A percentile compares a stretch with the other conserved stretches of the same genome.
These are phyloP conservation scores for Priceomyces medius DNA, from an alignment of 805 yeast genomes.

Conservation along the genomic window DNA sequence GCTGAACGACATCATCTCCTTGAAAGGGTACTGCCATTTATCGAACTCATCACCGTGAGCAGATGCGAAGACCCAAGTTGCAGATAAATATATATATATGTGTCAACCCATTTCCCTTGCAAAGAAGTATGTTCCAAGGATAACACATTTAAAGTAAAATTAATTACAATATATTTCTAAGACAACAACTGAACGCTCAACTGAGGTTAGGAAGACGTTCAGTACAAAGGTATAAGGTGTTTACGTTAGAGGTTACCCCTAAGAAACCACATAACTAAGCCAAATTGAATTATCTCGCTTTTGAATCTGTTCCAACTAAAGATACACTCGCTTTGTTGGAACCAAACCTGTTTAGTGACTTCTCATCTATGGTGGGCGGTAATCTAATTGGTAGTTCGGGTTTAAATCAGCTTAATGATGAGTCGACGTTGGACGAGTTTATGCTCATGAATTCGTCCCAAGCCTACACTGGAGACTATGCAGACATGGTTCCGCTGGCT, in stretches of 20 bases:
- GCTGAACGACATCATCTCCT: conserved; percentile 6
- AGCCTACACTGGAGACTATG: neutral
- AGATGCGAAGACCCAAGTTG: conserved; percentile 2
- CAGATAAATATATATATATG: conserved; percentile 4
- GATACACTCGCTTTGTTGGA: conserved; percentile 20
- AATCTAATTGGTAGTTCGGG: conserved; percentile 7
- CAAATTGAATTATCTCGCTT: conserved; percentile 7
- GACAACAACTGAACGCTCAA: neutral
- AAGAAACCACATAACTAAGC: neutral
- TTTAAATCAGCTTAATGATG: conserved; percentile 4
- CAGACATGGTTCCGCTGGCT: neutral
- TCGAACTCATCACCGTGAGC: conserved; percentile 3
- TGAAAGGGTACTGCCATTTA: conserved; percentile 6
- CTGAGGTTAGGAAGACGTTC: too few species aligned
- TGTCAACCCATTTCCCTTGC: neutral
- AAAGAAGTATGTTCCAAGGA: neutral
- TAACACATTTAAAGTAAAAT: neutral
- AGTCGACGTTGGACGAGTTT: conserved; percentile 4
- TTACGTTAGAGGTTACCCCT: neutral
- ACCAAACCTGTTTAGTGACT: conserved; percentile 12
- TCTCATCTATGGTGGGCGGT: conserved; percentile 2
- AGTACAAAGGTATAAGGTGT: neutral
- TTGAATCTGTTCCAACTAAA: conserved; percentile 9
- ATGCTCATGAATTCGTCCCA: conserved; percentile 1
- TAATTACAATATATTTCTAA: neutral